Evolutionary conservation across 2,329 filamentous ascomycete genomes (phyloP), one percentile per base, ranked within the genome.

Genomic region (Colletotrichum sp.): DNA sequence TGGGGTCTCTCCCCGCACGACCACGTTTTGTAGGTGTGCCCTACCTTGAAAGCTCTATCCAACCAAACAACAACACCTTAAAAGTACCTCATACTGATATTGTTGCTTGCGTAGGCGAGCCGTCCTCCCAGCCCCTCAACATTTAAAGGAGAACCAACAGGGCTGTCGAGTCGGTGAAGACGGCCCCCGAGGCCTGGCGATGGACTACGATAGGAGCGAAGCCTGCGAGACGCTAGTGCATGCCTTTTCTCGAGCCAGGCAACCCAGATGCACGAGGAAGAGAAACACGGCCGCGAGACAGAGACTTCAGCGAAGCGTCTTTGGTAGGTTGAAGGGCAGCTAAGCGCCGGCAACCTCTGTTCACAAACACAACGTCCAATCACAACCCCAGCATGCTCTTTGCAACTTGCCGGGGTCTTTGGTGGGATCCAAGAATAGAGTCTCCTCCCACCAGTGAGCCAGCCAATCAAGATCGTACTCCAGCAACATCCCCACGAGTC

Each of bases 361-460:
- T 76, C 75, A 78, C 78, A 74, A 34, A 26, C 9, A 36, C 49
- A 62, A 13, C 57, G 64, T 36, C 78, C 78, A 79, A 79, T 79
- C 77, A 75, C 10, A 65, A 60, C 60, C 75, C 64, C 62, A 44
- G 44, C 52, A 75, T 66, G 68, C 60, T 72, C 59, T 67, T 52
- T 28, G 26, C 34, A n/a, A 66, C 57, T 60, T 44, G 39, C 74
- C 55, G 49, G 72, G 73, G 28, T 60, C n/a, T 44, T 28, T 26
- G 34, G 28, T 26, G 63, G 57, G 32, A 69, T 78, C 78, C 72
- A 79, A 79, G 77, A 79, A 79, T 79, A 79, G 78, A 79, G 66
- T 72, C 68, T 55, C 66, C 62, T 69, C 49, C 26, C 69, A 66
- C 55, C 63, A 73, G 57, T 44, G 18, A 65, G n/a, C 18, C 57